Evolutionary conservation across 352 stramenopile species (phyloP).

Genomic region (Phytophthora pisi): DNA sequence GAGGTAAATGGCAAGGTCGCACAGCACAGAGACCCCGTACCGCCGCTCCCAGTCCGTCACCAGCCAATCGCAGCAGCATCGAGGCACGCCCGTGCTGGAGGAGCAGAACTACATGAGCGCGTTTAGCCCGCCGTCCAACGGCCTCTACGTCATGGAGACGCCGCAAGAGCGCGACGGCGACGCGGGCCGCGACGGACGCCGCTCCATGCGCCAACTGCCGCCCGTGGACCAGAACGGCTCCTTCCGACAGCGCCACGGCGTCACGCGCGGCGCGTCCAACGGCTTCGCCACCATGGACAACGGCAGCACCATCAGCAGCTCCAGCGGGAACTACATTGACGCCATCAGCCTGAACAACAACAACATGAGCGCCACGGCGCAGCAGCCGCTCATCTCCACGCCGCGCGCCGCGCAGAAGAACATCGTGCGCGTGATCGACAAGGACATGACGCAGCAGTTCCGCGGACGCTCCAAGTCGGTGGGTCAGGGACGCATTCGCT

Average conservation of each 20-base stretch:
- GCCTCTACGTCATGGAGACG: constrained; percentile 80
- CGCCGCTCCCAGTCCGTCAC: constrained; percentile 40
- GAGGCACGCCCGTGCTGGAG: constrained; percentile 75
- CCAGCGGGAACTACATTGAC: constrained; percentile 40
- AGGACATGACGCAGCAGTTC: constrained; percentile 90
- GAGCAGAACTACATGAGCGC: constrained; percentile 68
- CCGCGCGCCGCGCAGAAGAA: constrained; percentile 67
- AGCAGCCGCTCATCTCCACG: constrained; percentile 71
- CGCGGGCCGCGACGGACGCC: constrained; percentile 35
- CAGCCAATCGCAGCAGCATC: constrained; percentile 48
- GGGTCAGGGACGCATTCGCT: constrained; percentile 76
- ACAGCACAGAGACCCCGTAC: constrained; percentile 36
- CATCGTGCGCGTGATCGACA: constrained; percentile 90
- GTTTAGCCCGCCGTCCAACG: constrained; percentile 55
- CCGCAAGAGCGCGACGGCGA: constrained; percentile 40
- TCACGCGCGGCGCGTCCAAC: constrained; percentile 32
- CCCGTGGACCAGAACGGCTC: constrained; percentile 43
- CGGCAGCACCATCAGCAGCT: constrained; percentile 56
- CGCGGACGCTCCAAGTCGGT: constrained; percentile 73
- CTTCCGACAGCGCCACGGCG: constrained; percentile 32
- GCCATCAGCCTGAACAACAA: constrained; percentile 41
- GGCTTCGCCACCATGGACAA: constrained; percentile 54
- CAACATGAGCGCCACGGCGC: constrained; percentile 52
- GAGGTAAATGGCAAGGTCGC: constrained; percentile 38
- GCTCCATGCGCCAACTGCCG: constrained; percentile 40